These are phyloP conservation scores for Leishmania mexicana DNA, from an alignment of 208 protist genomes.

Conservation along the genomic window DNA sequence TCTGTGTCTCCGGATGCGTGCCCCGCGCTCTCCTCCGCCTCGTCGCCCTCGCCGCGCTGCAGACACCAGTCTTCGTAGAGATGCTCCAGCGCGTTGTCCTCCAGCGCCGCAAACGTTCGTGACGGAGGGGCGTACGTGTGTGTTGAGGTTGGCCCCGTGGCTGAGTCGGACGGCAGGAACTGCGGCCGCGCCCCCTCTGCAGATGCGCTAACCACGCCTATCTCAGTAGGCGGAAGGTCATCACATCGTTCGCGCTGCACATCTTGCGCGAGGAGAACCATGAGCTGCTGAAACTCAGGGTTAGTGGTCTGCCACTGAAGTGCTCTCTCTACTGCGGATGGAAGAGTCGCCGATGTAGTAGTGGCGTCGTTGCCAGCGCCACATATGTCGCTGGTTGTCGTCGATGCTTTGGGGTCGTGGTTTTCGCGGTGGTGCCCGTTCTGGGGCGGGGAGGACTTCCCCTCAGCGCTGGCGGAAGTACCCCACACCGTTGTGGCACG, in stretches of 20 bases:
- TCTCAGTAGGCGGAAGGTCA: background rate
- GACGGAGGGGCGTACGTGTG: constrained; percentile 33
- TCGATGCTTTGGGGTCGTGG: background rate
- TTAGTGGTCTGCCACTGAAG: constrained; percentile 17
- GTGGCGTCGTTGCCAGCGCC: background rate
- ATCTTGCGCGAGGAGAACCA: constrained; percentile 51
- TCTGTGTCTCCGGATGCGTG: background rate
- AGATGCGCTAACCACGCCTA: background rate
- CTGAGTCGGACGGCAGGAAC: background rate
- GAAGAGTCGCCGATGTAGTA: background rate
- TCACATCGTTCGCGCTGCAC: constrained; percentile 26
- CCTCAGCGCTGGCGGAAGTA: background rate
- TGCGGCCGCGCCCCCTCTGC: background rate
- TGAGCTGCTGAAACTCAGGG: constrained; percentile 51
- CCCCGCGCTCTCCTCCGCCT: background rate
- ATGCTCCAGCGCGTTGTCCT: constrained; percentile 63
- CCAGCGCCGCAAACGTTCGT: constrained; percentile 61
- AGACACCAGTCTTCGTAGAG: constrained; percentile 61
- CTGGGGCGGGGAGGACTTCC: background rate
- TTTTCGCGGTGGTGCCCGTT: background rate
- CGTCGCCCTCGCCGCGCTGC: constrained; percentile 12
- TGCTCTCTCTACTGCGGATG: background rate
- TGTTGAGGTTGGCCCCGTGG: no score
- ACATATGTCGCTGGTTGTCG: background rate
- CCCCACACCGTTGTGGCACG: background rate